Conservation (phyloP, 129 eudicot genomes). For the Sambucus nigra region DNA sequence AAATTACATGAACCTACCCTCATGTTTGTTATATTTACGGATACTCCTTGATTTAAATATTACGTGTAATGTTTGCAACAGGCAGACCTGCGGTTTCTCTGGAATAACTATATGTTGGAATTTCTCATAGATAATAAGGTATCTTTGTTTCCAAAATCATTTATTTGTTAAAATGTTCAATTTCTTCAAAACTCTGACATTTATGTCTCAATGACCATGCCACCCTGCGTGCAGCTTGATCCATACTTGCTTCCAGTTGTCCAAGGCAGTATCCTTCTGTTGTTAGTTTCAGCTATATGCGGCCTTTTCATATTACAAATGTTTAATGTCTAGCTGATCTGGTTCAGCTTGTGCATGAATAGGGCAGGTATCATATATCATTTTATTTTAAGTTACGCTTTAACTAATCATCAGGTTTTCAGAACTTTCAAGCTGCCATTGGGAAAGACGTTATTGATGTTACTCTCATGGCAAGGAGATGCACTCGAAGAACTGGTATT, state of each 20-base stretch:
- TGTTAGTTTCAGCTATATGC: neutral
- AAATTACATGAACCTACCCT: neutral
- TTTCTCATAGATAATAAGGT: constrained; percentile 91
- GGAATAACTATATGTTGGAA: constrained; percentile 97
- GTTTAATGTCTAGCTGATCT: neutral
- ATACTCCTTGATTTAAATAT: neutral
- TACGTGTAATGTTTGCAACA: constrained; percentile 20
- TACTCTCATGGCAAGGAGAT: constrained; percentile 85
- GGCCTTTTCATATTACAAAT: neutral
- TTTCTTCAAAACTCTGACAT: neutral
- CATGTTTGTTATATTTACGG: neutral
- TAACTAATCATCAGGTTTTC: constrained; percentile 74
- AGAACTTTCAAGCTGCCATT: constrained; percentile 69
- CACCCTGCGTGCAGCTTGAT: constrained; percentile 70
- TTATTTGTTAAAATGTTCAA: neutral
- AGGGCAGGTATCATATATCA: neutral
- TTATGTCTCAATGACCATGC: constrained; percentile 11
- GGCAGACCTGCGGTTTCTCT: constrained; percentile 96
- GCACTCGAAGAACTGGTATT: constrained; percentile 58
- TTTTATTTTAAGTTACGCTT: constrained; percentile 18
- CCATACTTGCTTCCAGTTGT: constrained; percentile 86
- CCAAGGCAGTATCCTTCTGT: constrained; percentile 94
- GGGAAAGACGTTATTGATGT: constrained; percentile 80
- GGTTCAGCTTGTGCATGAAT: neutral
- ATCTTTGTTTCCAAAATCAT: constrained; percentile 7